phyloP scores from a whole-genome alignment of 2,329 filamentous ascomycete species.

The Colletotrichum sp. region DNA sequence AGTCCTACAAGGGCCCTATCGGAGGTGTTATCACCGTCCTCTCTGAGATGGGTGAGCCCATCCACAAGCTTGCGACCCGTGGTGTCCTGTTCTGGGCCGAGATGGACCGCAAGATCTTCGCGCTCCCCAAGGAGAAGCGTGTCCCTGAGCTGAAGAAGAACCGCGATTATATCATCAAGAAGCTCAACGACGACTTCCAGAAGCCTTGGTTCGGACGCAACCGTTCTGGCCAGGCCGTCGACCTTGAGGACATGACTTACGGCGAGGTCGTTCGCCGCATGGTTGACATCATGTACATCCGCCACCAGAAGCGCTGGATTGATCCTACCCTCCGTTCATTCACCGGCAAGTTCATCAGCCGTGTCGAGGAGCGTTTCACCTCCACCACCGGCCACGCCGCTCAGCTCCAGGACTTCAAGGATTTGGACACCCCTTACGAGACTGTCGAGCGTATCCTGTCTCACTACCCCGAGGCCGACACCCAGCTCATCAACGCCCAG shows the following conservation, averaged over 20 bases:
- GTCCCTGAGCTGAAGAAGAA: conserved; percentile 87
- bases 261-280: conserved; percentile 85
- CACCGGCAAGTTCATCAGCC: conserved; percentile 94
- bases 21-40: conserved; percentile 96
- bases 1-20: conserved; percentile 88
- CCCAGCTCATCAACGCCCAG: conserved; percentile 95
- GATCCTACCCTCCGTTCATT: conserved; percentile 82
- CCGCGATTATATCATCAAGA: conserved; percentile 90
- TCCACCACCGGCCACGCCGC: conserved; percentile 74
- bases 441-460: conserved; percentile 80
- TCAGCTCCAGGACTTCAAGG: conserved; percentile 86
- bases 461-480: conserved; percentile 84
- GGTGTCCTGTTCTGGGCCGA: conserved; percentile 98
- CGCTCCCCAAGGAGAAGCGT: conserved; percentile 92
- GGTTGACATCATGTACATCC: conserved; percentile 90
- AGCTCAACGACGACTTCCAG: conserved; percentile 94
- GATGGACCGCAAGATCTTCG: conserved; percentile 99
- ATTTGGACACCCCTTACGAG: conserved; percentile 82
- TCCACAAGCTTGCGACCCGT: conserved; percentile 96
- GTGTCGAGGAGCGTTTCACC: conserved; percentile 95
- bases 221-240: conserved; percentile 78
- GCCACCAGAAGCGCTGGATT: conserved; percentile 91
- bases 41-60: conserved; percentile 99
- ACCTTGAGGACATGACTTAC: conserved; percentile 96
- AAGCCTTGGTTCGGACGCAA: conserved; percentile 97